Conservation (phyloP, 2,329 filamentous ascomycete genomes). For the Amylocarpus encephaloides region DNA sequence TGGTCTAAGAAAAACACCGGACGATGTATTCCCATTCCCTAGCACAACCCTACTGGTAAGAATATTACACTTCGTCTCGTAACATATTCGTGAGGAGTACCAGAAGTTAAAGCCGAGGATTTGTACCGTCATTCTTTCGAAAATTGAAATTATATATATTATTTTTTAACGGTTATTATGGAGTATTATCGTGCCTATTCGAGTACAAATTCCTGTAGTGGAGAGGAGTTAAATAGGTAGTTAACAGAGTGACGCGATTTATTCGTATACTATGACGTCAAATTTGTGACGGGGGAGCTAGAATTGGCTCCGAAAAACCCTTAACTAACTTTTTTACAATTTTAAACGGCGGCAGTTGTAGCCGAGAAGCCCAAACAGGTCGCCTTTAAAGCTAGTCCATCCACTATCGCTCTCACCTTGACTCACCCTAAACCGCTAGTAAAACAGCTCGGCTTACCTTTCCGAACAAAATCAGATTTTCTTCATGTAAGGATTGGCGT, state of each 20-base stretch:
- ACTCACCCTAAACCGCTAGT: too few relatives aligned
- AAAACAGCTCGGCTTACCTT: too few relatives aligned
- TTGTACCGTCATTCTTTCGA: conserved; percentile 13
- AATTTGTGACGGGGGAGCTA: conserved; percentile 12
- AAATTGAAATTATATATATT: conserved; percentile 11
- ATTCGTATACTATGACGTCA: conserved; percentile 13
- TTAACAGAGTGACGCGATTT: conserved; percentile 11
- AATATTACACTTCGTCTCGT: conserved; percentile 12
- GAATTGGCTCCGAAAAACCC: conserved; percentile 3
- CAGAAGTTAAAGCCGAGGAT: conserved; percentile 9
- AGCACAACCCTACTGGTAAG: conserved; percentile 10
- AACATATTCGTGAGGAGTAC: conserved; percentile 8
- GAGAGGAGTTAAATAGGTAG: conserved; percentile 11
- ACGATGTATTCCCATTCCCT: conserved; percentile 14
- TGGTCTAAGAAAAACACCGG: conserved; percentile 11
- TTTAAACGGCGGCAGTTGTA: not conserved
- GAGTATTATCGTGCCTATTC: conserved; percentile 12
- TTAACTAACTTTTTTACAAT: not conserved
- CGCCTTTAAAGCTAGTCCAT: too few relatives aligned
- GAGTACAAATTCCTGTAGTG: conserved; percentile 10
- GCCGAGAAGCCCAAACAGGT: not conserved
- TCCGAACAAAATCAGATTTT: too few relatives aligned
- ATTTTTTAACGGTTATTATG: conserved; percentile 10
- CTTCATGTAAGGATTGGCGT: too few relatives aligned
- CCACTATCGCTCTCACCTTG: too few relatives aligned